Base-by-base conservation (phyloP, 495 filamentous ascomycete species). In the Arthonia radiata region DNA sequence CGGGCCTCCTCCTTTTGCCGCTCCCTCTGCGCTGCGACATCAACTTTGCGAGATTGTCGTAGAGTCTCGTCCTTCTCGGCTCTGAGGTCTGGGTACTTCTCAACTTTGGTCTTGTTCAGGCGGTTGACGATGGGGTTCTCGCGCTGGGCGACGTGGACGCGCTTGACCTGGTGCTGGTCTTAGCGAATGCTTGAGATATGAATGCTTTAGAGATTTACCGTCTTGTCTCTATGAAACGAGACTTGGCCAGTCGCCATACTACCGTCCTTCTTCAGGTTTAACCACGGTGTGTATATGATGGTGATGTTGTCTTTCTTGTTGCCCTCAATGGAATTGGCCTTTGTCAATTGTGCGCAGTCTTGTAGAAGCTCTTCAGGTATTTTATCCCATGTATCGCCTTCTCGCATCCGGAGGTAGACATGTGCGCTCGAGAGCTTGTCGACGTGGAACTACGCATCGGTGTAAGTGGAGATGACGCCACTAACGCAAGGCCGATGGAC, bases 271-370 rank as follows among this genome's bases (percentile, higher is more conserved):
- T 74, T 70, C 4, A 97, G 68, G 42, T 97, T 97, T 22, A 78
- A 75, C 89, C 89, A 94, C 12, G 86, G 89, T 2, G 86, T 97
- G 50, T 94, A 97, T 37, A 97, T 82, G 30, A 97, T 51, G 10
- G 76, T 89, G 33, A 94, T 59, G 48, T 94, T 94, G 40, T 94
- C 86, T 52, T 93, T 93, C 52, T 97, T 97, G 53, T 94, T 97
- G 31, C 86, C 89, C 51, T 97, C 86, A 39, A 97, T 97, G 17
- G 82, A 93, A 50, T 97, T 97, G 28, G 86, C 82, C 50, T 97
- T 97, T 27, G 86, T 97, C 29, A 97, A 57, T 46, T 97, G 86
- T 12, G 69, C 82, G 37, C 83, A 79, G 47, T 97, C 86, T 26
- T 62, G 67, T 17, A 97, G 35, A 13, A 97, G 59, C 4, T 68